phyloP scores from a whole-genome alignment of 495 filamentous ascomycete genomes.

The Podospora pseudocomata region DNA sequence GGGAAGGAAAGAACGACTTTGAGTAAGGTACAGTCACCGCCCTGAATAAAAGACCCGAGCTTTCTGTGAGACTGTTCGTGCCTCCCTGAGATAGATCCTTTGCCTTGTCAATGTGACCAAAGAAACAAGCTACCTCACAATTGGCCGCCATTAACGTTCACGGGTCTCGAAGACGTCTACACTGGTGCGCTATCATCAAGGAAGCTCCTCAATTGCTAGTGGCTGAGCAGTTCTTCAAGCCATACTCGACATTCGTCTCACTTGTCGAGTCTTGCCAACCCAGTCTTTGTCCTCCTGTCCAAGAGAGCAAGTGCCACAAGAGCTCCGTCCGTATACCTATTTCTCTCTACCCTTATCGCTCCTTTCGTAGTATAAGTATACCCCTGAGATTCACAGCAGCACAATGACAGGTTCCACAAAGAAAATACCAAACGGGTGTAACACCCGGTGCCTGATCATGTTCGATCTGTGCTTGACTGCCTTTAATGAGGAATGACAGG shows the following conservation, averaged over 20 bases:
- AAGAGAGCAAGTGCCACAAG: too few relatives aligned
- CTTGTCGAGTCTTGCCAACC: too few relatives aligned
- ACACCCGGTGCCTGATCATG: neutral
- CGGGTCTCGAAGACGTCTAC: neutral
- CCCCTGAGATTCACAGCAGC: neutral
- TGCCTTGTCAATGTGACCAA: neutral
- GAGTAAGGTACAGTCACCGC: neutral
- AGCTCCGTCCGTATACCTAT: too few relatives aligned
- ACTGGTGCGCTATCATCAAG: neutral
- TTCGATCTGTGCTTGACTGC: neutral
- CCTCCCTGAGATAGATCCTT: neutral
- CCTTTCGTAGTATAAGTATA: neutral
- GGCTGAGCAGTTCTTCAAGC: too few relatives aligned
- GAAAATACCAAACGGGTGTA: neutral
- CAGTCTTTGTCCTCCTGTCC: too few relatives aligned
- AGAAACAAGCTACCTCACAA: neutral
- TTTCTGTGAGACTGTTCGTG: neutral
- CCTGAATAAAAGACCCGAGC: too few relatives aligned
- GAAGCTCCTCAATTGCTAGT: too few relatives aligned
- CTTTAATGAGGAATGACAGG: neutral
- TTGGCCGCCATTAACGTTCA: neutral
- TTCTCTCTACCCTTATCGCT: too few relatives aligned
- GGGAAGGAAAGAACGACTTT: neutral
- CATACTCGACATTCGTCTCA: too few relatives aligned
- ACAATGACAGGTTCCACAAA: neutral